Conservation (phyloP, 192 early-diverging fungal species). For the Gaertneriomyces sp. region DNA sequence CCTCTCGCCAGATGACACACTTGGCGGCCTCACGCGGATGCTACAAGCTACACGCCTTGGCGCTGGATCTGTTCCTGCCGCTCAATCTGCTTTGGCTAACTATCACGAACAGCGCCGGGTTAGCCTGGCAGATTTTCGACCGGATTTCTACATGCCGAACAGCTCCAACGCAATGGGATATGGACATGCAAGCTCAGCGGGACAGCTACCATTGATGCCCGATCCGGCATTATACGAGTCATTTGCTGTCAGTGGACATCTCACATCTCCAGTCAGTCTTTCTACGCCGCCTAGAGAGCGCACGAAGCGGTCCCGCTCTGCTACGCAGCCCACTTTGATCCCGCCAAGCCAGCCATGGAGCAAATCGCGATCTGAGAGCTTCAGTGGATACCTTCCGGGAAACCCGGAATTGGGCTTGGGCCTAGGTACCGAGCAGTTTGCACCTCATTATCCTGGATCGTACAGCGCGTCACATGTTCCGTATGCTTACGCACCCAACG, state of each 20-base stretch:
- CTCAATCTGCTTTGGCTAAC: not conserved
- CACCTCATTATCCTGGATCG: not conserved
- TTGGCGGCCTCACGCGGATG: conserved; percentile 6
- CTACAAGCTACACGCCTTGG: conserved; percentile 4
- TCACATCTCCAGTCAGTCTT: not conserved
- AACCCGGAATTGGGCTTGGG: not conserved
- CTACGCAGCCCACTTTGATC: conserved; percentile 21
- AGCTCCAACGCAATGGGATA: not conserved
- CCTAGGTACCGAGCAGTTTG: not conserved
- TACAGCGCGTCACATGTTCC: not conserved
- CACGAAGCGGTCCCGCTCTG: conserved; percentile 27
- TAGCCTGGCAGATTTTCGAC: not conserved
- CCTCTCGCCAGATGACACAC: not conserved
- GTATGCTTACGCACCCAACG: not conserved
- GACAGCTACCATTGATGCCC: not conserved
- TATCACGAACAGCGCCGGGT: conserved; percentile 5
- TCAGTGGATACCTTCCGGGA: conserved; percentile 28
- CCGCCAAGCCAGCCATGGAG: conserved; percentile 10
- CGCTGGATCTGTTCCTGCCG: not conserved
- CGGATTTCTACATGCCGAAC: not conserved
- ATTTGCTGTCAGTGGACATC: not conserved
- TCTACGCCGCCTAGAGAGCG: conserved; percentile 25
- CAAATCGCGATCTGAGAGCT: conserved; percentile 18
- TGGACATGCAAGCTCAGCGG: not conserved
- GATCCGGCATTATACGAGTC: not conserved